These are phyloP conservation scores for Phyllosticta citribraziliensis DNA, from an alignment of 2,329 filamentous ascomycete species.

Conservation along the genomic window DNA sequence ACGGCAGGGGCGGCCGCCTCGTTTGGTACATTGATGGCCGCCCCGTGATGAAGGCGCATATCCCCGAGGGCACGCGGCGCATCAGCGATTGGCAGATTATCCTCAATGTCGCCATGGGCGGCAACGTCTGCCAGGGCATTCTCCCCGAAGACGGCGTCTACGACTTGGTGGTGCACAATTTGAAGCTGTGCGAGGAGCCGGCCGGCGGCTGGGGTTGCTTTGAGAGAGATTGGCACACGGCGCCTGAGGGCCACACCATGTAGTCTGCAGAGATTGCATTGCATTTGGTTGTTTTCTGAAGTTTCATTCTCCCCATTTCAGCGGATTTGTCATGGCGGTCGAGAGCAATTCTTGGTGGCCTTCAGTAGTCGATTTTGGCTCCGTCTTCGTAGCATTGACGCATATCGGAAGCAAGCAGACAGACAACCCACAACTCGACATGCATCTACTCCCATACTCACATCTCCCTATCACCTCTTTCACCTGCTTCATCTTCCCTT, in stretches of 20 bases:
- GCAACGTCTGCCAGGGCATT: constrained; percentile 46
- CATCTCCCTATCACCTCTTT: too few relatives aligned
- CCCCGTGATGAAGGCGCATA: constrained; percentile 47
- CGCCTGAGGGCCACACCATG: constrained; percentile 18
- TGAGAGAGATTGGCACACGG: constrained; percentile 39
- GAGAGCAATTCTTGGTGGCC: too few relatives aligned
- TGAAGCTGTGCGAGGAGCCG: constrained; percentile 45
- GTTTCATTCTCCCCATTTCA: too few relatives aligned
- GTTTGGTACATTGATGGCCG: constrained; percentile 51
- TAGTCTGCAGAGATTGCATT: not conserved
- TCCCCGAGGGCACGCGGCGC: constrained; percentile 43
- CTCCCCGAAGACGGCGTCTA: constrained; percentile 45
- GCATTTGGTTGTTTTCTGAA: too few relatives aligned
- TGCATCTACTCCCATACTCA: too few relatives aligned
- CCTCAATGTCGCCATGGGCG: constrained; percentile 54
- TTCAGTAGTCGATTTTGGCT: too few relatives aligned
- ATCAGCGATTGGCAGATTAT: constrained; percentile 48
- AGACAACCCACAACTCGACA: too few relatives aligned
- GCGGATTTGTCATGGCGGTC: too few relatives aligned
- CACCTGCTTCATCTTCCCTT: too few relatives aligned
- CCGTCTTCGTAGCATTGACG: too few relatives aligned
- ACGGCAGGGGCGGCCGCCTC: constrained; percentile 36
- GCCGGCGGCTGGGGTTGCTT: constrained; percentile 48
- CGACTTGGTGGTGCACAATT: constrained; percentile 45
- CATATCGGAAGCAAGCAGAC: too few relatives aligned